Conservation (phyloP, 331 rosid species). For the Acacia concinna region DNA sequence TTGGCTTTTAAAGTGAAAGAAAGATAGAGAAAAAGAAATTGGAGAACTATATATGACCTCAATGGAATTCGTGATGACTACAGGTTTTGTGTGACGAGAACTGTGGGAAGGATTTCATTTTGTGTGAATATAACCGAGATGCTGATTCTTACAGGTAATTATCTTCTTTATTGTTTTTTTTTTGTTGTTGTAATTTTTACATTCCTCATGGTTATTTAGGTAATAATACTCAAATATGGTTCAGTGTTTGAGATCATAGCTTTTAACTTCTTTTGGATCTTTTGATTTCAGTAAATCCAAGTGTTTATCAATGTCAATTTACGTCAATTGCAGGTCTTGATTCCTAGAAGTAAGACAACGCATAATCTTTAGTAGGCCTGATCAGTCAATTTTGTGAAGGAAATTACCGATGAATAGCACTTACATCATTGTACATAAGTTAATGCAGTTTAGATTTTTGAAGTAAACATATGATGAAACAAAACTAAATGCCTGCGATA, state of each 20-base stretch:
- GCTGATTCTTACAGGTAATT: conserved; percentile 21
- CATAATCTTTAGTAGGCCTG: background rate
- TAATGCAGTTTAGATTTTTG: background rate
- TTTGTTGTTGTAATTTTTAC: background rate
- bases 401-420: background rate
- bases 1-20: background rate
- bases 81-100: conserved; percentile 7
- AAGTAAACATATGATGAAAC: background rate
- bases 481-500: background rate
- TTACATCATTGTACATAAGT: background rate
- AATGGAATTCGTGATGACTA: background rate
- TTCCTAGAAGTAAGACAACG: background rate
- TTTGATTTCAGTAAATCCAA: background rate
- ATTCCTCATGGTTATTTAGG: background rate
- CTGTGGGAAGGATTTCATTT: conserved; percentile 8
- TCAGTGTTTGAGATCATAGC: background rate
- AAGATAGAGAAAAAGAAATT: background rate
- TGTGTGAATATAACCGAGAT: conserved; percentile 25
- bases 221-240: background rate
- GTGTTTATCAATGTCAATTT: background rate
- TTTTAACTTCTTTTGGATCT: background rate
- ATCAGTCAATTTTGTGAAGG: background rate
- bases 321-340: background rate
- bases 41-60: background rate
- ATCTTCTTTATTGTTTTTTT: background rate